Percentiles rank a stretch among this genome's conserved stretches.
These are phyloP conservation scores for Daedaleopsis sinensis DNA, from an alignment of 768 basidiomycete species.

Conservation along the genomic window DNA sequence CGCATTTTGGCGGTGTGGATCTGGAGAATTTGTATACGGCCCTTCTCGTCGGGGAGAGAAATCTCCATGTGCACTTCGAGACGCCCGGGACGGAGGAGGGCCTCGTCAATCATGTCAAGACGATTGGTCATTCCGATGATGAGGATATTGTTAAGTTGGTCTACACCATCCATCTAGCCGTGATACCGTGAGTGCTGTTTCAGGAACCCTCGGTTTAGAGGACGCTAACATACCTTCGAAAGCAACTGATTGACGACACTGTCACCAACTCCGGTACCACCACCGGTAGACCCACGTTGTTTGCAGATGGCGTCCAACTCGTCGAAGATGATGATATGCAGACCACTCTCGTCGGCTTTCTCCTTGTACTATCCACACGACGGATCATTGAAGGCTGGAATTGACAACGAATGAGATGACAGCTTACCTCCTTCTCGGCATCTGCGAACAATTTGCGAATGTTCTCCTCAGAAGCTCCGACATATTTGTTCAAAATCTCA, in stretches of 20 bases:
- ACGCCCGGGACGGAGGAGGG: constrained; percentile 94
- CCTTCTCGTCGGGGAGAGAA: constrained; percentile 91
- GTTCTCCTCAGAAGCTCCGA: constrained; percentile 97
- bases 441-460: constrained; percentile 97
- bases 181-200: neutral
- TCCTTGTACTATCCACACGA: constrained; percentile 76
- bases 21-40: constrained; percentile 89
- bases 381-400: neutral
- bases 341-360: constrained; percentile 93
- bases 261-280: constrained; percentile 97
- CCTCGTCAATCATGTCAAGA: constrained; percentile 98
- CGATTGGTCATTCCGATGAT: constrained; percentile 99
- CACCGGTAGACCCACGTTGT: constrained; percentile 91
- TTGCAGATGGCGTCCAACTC: constrained; percentile 99
- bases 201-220: neutral
- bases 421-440: constrained; percentile 89
- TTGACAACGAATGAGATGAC: neutral
- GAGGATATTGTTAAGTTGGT: constrained; percentile 97
- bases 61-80: constrained; percentile 99
- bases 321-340: constrained; percentile 99
- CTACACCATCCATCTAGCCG: constrained; percentile 95
- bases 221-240: constrained; percentile 70
- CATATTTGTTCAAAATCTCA: constrained; percentile 95
- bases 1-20: constrained; percentile 98
- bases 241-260: constrained; percentile 98